Evolutionary conservation across 306 rosid genomes (phyloP).

Genomic region (Fragaria iinumae): DNA sequence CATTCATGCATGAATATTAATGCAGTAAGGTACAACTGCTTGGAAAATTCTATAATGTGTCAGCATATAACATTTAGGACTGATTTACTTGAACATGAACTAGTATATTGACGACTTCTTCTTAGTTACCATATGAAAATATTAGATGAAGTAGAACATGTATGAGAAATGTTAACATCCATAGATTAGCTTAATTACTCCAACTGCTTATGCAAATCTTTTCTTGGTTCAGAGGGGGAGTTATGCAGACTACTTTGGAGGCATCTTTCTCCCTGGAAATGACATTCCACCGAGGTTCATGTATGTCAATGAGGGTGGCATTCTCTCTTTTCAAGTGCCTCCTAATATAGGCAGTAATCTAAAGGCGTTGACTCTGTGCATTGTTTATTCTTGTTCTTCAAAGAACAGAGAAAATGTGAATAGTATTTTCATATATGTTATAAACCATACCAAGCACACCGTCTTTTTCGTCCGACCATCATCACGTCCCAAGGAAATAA

Average conservation of each 20-base stretch:
- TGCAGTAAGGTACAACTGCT: neutral
- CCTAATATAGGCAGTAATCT: neutral
- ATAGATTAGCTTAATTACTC: neutral
- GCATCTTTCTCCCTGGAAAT: neutral
- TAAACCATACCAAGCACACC: constrained; percentile 11
- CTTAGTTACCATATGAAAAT: neutral
- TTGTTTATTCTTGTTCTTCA: constrained; percentile 2
- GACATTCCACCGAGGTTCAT: constrained; percentile 5
- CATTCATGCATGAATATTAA: neutral
- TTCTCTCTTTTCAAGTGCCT: constrained; percentile 14
- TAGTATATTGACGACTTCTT: no score
- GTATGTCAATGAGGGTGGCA: constrained; percentile 8
- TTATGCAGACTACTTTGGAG: neutral
- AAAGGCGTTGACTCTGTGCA: constrained; percentile 13
- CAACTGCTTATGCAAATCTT: neutral
- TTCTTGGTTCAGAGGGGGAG: neutral
- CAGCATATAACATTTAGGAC: neutral
- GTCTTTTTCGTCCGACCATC: neutral
- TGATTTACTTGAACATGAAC: neutral
- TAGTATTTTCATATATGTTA: neutral
- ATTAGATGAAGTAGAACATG: neutral
- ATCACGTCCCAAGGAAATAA: neutral
- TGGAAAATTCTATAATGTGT: neutral
- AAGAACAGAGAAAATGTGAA: neutral
- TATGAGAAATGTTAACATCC: neutral